Conservation (phyloP, 495 filamentous ascomycete genomes). For the Lasiosphaeriaceae sp. region DNA sequence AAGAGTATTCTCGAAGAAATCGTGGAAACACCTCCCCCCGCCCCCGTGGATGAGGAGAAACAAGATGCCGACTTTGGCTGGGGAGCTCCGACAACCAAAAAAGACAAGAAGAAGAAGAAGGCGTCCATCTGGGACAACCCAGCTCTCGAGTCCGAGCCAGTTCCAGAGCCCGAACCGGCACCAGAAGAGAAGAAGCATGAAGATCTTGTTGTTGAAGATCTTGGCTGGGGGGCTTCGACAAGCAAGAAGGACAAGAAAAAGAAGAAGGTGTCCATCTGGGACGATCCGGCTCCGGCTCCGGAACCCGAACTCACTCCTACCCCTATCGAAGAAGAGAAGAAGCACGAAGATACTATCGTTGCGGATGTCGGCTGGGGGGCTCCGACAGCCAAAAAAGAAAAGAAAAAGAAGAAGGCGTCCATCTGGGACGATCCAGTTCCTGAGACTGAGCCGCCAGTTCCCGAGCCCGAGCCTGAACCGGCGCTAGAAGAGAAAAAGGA, state of each 20-base stretch:
- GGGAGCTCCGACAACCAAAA: too few relatives aligned
- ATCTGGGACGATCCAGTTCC: conserved; percentile 8
- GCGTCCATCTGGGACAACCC: too few relatives aligned
- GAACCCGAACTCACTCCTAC: conserved; percentile 7
- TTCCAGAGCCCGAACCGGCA: too few relatives aligned
- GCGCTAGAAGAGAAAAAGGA: too few relatives aligned
- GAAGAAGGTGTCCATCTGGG: conserved; percentile 23
- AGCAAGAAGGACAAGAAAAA: conserved; percentile 27
- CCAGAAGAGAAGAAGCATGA: conserved; percentile 6
- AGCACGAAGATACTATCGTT: not conserved
- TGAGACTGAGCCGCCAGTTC: not conserved
- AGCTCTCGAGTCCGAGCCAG: too few relatives aligned
- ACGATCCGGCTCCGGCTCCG: conserved; percentile 2
- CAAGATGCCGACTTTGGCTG: too few relatives aligned
- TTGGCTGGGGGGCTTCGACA: conserved; percentile 3
- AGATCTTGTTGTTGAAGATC: not conserved
- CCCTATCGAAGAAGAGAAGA: conserved; percentile 17
- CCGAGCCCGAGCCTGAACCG: not conserved
- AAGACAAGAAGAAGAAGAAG: too few relatives aligned
- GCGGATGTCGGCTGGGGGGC: not conserved
- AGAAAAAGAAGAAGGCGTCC: conserved; percentile 29
- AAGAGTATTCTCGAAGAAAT: conserved; percentile 9
- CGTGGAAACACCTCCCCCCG: not conserved
- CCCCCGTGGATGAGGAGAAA: not conserved
- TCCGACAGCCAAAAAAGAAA: conserved; percentile 23